Evolutionary conservation across 192 early-diverging fungal species (phyloP), one percentile per base, ranked within the genome.

Genomic region (Backusella australiensis): DNA sequence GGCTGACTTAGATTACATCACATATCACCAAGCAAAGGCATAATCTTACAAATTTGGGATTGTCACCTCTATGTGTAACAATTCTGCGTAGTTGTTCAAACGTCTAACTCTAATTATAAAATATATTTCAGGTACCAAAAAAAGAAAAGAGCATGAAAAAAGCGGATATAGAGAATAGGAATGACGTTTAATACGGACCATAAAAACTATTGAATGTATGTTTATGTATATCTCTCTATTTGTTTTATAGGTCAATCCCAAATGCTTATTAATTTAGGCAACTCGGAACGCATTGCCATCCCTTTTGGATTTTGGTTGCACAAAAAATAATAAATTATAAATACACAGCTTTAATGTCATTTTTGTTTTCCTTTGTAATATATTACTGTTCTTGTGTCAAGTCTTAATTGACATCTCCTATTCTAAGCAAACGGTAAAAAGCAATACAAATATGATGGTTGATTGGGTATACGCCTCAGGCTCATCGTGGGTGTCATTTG

Each of bases 391-490:
- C 53, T 23, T 59, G 56, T 23, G 9, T 26, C n/a, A 26, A 29
- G 56, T 12, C 26, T 26, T 26, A 59, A 21, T 29, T 11, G 23
- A 3, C 21, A 14, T 63, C 29, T 26, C 11, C 26, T 29, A 29
- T 49, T 63, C 56, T 26, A 26, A 26, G 8, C 3, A 12, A 23
- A 29, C 32, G 2, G 2, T 32, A 63, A 12, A 56, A 56, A 21
- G 2, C 26, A 26, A 63, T 12, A 6, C 3, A 21, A 39, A 68
- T 21, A 69, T 63, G 73, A 9, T 41, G 26, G 29, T 59, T 26
- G 65, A 41, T 63, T 75, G 73, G 73, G 73, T 75, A 19, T 75
- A 75, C n/a, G 52, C 53, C 17, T 59, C 73, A 11, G 73, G 73
- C 9, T 66, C 73, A 8, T 52, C 53, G 26, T 75, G 73, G 73